Evolutionary conservation across 2,329 filamentous ascomycete genomes (phyloP), one percentile per base, ranked within the genome.

Genomic region (Calonectria pseudoturangicola): DNA sequence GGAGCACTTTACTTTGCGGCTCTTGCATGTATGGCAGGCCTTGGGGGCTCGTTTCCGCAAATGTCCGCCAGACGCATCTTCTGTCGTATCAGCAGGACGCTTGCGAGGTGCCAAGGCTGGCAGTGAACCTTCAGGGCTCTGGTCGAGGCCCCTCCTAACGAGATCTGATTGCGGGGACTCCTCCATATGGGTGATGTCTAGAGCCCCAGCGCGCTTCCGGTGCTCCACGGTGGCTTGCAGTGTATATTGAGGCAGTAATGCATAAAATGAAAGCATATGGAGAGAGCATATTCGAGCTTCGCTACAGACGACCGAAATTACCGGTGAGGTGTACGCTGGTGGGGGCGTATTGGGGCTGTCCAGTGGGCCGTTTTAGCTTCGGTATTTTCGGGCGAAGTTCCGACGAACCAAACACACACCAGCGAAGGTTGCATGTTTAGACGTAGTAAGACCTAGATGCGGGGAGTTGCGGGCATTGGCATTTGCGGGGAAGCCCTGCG

Each of bases 21-120:
- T 71, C 68, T 71, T 71, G 30, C 68, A 71, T 2, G 45, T 71
- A 18, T 71, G 63, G 27, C 68, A 70, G 25, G 68, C 68, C 15
- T 45, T 66, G 10, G 68, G 68, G 33, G 68, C 51, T 13, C 68
- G 30, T 33, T 70, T 71, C 16, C 62, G 62, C 2, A 33, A 36
- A 16, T 66, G 43, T 21, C 51, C 47, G 36, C 13, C 48, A 1
- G 62, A n/a, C 21, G 25, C 33, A 28, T 66, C 62, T 50, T 65
- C 60, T 5, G 41, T 12, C 18, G 28, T 56, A n/a, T 62, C 50
- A 15, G 68, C 68, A 62, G 68, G 50, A 27, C 68, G 68, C 43
- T 71, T 66, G 13, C 51, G 62, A 27, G 62, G 51, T 27, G 68
- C 58, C 56, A 47, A 33, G 33, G 43, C 8, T 33, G 54, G 21